Percentiles rank a stretch among this genome's conserved stretches.
Conservation (phyloP, 331 rosid species). For the Spiraea crenata region DNA sequence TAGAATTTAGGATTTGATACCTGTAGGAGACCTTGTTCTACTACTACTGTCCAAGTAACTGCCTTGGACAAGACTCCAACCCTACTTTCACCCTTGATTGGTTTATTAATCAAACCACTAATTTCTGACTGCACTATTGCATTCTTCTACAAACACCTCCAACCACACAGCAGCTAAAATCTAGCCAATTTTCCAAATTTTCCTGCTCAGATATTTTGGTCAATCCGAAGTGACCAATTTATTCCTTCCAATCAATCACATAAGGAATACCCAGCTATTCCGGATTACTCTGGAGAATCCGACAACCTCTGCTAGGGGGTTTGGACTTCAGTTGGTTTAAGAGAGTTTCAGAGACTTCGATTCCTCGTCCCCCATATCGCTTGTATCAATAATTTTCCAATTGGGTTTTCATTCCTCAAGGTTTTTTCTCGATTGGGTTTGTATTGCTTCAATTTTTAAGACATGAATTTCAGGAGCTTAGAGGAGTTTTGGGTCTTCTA, state of each 20-base stretch:
- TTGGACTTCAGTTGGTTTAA: no score
- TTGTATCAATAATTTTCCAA: not conserved
- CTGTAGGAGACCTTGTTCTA: no score
- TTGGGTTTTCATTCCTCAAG: constrained; percentile 6
- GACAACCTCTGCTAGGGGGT: no score
- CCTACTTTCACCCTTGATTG: constrained; percentile 2
- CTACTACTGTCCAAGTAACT: no score
- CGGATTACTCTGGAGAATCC: no score
- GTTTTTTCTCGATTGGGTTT: constrained; percentile 21
- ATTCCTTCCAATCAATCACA: constrained; percentile 1
- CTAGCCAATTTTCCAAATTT: not conserved
- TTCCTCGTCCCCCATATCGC: no score
- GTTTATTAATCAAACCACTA: not conserved
- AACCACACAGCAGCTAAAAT: not conserved
- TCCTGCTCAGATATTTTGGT: not conserved
- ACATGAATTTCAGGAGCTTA: constrained; percentile 83
- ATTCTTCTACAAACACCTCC: not conserved
- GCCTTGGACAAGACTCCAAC: constrained; percentile 4
- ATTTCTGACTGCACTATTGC: not conserved
- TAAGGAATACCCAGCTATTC: not conserved
- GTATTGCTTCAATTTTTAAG: not conserved
- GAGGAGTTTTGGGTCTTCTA: constrained; percentile 92
- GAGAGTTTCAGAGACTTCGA: no score
- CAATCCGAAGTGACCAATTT: not conserved
- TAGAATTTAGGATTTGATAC: no score